Percentiles rank a stretch among this genome's conserved stretches.
Evolutionary conservation across 805 yeast genomes (phyloP).

Genomic region (Maudiozyma turicensis): DNA sequence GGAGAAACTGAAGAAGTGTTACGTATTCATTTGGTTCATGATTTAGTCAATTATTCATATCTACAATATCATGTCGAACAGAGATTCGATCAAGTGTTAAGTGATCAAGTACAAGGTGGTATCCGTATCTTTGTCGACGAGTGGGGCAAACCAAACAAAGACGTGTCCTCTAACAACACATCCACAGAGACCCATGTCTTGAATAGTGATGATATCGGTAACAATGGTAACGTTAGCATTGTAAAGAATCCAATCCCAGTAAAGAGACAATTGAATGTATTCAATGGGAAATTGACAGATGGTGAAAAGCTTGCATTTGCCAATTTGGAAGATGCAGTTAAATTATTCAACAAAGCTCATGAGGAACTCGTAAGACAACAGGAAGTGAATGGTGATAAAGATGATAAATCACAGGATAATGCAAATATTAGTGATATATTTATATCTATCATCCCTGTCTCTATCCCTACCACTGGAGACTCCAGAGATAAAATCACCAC

Average conservation of each 20-base stretch:
- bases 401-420: conserved; percentile 5
- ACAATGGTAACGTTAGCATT: not conserved
- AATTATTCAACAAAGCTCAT: conserved; percentile 29
- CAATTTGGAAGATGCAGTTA: conserved; percentile 67
- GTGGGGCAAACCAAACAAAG: conserved; percentile 31
- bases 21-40: conserved; percentile 58
- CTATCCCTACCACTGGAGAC: conserved; percentile 20
- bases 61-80: conserved; percentile 33
- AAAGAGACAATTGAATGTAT: conserved; percentile 50
- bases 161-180: not conserved
- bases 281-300: conserved; percentile 67
- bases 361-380: conserved; percentile 23
- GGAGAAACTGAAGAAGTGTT: conserved; percentile 44
- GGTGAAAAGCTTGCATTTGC: conserved; percentile 87
- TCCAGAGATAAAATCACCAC: conserved; percentile 21
- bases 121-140: conserved; percentile 53
- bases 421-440: conserved; percentile 48
- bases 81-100: conserved; percentile 54
- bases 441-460: conserved; percentile 57
- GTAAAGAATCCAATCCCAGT: not conserved
- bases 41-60: conserved; percentile 44
- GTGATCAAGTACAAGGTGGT: conserved; percentile 66
- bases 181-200: not conserved
- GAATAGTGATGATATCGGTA: not conserved
- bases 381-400: conserved; percentile 16